Conservation (phyloP, 176 grass and related monocot species). For the Hyparrhenia diplandra region DNA sequence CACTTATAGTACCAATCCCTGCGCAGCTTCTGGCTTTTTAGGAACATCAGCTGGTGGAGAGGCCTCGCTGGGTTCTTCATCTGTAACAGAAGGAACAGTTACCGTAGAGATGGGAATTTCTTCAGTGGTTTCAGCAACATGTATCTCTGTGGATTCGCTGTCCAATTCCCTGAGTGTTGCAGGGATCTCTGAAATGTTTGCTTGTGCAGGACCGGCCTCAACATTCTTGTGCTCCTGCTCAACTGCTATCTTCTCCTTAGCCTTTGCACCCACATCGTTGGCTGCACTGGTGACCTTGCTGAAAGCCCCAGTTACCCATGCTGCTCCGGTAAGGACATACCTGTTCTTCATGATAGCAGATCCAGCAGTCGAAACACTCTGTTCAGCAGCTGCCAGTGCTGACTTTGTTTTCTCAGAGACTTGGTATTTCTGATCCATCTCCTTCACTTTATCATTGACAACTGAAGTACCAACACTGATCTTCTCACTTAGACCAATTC, state of each 20-base stretch:
- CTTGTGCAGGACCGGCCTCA: slow-evolving; percentile 18
- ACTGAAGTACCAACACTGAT: slow-evolving; percentile 57
- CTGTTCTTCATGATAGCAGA: slow-evolving; percentile 88
- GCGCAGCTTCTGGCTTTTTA: slow-evolving; percentile 51
- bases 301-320: slow-evolving; percentile 87
- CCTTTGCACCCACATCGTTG: slow-evolving; percentile 39
- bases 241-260: slow-evolving; percentile 54
- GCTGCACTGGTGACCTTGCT: slow-evolving; percentile 43
- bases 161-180: slow-evolving; percentile 22
- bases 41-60: slow-evolving; percentile 26
- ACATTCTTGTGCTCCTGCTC: slow-evolving; percentile 46
- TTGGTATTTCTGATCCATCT: slow-evolving; percentile 91
- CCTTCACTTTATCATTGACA: slow-evolving; percentile 77
- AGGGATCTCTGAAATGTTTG: slow-evolving; percentile 12
- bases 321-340: slow-evolving; percentile 71
- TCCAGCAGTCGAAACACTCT: slow-evolving; percentile 71
- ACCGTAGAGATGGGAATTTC: slow-evolving; percentile 29
- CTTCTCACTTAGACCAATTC: slow-evolving; percentile 81
- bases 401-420: slow-evolving; percentile 85
- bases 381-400: slow-evolving; percentile 68
- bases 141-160: slow-evolving; percentile 30
- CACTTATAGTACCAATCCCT: slow-evolving; percentile 48
- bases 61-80: slow-evolving; percentile 25
- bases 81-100: slow-evolving; percentile 17
- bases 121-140: slow-evolving; percentile 49